A percentile compares a stretch with the other conserved stretches of the same genome.
Conservation (phyloP, 257 asterid species). For the Haberlea rhodopensis region DNA sequence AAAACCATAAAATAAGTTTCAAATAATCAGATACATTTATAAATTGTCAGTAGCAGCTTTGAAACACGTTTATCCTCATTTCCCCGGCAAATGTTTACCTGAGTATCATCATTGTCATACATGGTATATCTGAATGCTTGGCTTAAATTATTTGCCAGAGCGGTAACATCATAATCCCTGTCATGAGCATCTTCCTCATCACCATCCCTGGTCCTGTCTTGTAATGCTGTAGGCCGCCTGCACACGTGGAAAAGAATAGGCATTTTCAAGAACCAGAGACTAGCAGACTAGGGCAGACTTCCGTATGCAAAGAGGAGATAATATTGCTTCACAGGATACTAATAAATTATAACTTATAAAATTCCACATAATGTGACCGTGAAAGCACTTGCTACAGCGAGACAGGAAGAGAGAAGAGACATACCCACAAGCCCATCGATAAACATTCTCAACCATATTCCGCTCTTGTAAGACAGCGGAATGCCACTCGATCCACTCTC, state of each 20-base stretch:
- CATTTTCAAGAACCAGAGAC: slow-evolving; percentile 12
- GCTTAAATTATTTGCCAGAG: slow-evolving; percentile 82
- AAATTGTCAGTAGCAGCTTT: background rate
- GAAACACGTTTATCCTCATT: background rate
- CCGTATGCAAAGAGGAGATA: background rate
- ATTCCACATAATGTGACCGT: background rate
- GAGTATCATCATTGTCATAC: slow-evolving; percentile 77
- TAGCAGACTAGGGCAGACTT: slow-evolving; percentile 18
- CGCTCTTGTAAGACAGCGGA: slow-evolving; percentile 75
- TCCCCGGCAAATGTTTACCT: slow-evolving; percentile 39
- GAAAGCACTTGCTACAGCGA: background rate
- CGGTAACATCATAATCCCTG: slow-evolving; percentile 92
- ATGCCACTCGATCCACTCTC: slow-evolving; percentile 77
- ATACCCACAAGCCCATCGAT: slow-evolving; percentile 97
- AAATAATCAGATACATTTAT: background rate
- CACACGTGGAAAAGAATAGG: slow-evolving; percentile 28
- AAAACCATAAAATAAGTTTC: slow-evolving; percentile 20
- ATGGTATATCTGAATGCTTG: slow-evolving; percentile 84
- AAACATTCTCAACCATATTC: slow-evolving; percentile 64
- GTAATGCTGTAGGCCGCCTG: slow-evolving; percentile 95
- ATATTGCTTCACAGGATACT: background rate
- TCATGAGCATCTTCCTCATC: slow-evolving; percentile 89
- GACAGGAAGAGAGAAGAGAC: slow-evolving; percentile 27
- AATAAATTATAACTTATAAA: background rate
- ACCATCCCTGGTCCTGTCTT: slow-evolving; percentile 79